Evolutionary conservation across 2,329 filamentous ascomycete genomes (phyloP).

Genomic region (Botrytis byssoidea): DNA sequence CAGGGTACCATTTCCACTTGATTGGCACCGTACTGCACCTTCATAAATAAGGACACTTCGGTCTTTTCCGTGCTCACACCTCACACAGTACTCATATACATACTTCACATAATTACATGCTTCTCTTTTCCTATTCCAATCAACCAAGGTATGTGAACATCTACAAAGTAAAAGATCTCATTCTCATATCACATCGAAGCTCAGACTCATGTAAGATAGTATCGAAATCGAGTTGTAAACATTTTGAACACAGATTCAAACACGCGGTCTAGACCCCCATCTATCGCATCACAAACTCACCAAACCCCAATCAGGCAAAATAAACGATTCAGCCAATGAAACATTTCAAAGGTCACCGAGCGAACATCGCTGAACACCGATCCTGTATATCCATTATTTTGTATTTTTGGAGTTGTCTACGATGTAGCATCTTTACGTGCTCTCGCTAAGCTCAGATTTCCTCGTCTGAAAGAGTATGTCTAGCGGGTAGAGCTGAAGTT

Average conservation of each 20-base stretch:
- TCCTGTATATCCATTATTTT: neutral
- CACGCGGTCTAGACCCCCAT: constrained; percentile 24
- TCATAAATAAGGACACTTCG: neutral
- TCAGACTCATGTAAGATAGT: neutral
- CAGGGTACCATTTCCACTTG: neutral
- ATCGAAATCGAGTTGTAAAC: neutral
- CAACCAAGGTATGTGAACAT: neutral
- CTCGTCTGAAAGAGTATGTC: neutral
- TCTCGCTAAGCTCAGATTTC: neutral
- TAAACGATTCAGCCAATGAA: constrained; percentile 26
- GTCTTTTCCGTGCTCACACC: neutral
- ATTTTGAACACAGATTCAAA: neutral
- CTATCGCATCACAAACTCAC: neutral
- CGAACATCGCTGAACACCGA: constrained; percentile 14
- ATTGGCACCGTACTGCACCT: neutral
- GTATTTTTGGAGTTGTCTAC: neutral
- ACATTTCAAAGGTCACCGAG: constrained; percentile 11
- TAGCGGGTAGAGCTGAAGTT: constrained; percentile 16
- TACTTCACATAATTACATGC: neutral
- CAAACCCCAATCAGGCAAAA: constrained; percentile 28
- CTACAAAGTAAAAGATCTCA: neutral
- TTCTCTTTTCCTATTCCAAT: neutral
- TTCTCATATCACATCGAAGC: neutral
- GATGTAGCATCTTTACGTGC: neutral
- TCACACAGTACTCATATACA: neutral